A percentile compares a stretch with the other conserved stretches of the same genome.
phyloP scores from a whole-genome alignment of 371 early-diverging fungal species.

The Actinomortierella ambigua region DNA sequence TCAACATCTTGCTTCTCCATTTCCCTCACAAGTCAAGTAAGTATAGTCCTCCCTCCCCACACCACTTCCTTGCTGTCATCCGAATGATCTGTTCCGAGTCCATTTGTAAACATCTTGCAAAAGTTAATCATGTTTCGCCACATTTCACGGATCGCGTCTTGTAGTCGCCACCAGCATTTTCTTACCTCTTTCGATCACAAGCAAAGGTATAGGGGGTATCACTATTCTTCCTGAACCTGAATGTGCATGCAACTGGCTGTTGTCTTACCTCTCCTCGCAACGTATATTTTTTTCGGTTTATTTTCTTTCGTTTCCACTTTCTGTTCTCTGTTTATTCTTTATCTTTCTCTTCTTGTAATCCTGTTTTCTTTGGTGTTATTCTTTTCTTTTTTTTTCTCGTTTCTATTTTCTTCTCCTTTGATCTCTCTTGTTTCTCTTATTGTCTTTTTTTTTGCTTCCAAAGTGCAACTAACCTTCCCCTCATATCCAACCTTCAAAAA shows the following conservation, averaged over 20 bases:
- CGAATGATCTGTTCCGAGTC: too few relatives aligned
- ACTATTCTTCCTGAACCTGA: slow-evolving; percentile 1
- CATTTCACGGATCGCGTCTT: not conserved
- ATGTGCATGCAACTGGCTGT: too few relatives aligned
- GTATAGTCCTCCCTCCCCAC: not conserved
- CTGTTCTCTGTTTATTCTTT: not conserved
- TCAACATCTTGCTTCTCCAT: too few relatives aligned
- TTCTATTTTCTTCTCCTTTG: not conserved
- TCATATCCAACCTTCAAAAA: too few relatives aligned
- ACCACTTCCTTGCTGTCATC: too few relatives aligned
- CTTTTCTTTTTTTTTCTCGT: slow-evolving; percentile 1
- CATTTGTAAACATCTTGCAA: not conserved
- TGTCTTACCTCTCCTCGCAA: not conserved
- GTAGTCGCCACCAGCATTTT: not conserved
- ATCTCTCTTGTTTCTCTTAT: too few relatives aligned
- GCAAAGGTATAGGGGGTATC: not conserved
- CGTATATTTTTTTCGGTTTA: not conserved
- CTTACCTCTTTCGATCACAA: not conserved
- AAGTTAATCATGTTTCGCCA: not conserved
- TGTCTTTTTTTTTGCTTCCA: too few relatives aligned
- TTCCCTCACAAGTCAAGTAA: not conserved
- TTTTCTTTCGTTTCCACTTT: not conserved
- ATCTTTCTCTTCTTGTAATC: not conserved
- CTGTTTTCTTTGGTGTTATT: not conserved
- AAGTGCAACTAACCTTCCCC: too few relatives aligned